phyloP scores from a whole-genome alignment of 169 alveolate genomes.

The Hepatocystis sp. region DNA sequence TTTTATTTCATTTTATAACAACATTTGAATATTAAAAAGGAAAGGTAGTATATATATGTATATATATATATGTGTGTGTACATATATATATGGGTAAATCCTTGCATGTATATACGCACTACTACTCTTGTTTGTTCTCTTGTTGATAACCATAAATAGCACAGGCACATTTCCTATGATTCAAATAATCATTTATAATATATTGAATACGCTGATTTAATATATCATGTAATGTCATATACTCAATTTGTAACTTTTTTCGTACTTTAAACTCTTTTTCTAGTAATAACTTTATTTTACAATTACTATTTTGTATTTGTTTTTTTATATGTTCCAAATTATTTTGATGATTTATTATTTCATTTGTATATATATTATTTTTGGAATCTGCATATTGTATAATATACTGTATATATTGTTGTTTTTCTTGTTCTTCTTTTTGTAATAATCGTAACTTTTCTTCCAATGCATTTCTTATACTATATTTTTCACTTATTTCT shows the following conservation, averaged over 20 bases:
- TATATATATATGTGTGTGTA: too few species aligned
- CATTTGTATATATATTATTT: constrained; percentile 52
- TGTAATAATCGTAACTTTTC: constrained; percentile 48
- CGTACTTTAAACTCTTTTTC: constrained; percentile 72
- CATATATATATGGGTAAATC: too few species aligned
- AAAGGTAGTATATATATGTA: too few species aligned
- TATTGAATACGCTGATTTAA: constrained; percentile 46
- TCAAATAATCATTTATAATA: constrained; percentile 36
- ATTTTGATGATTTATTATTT: constrained; percentile 10
- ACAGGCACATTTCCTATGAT: constrained; percentile 71
- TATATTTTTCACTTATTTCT: constrained; percentile 60
- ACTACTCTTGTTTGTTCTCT: constrained; percentile 24
- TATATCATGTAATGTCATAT: constrained; percentile 47
- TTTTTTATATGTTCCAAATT: constrained; percentile 18
- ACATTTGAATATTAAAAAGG: too few species aligned
- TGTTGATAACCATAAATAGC: constrained; percentile 70
- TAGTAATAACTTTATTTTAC: constrained; percentile 46
- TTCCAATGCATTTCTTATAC: constrained; percentile 30
- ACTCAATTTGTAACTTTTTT: constrained; percentile 29
- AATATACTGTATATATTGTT: constrained; percentile 39
- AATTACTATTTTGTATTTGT: constrained; percentile 60
- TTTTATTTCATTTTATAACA: too few species aligned
- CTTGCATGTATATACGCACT: too few species aligned
- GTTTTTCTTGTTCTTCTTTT: constrained; percentile 57
- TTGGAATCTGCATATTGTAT: constrained; percentile 40